Evolutionary conservation across 306 rosid species (phyloP).

Genomic region (Delonix regia): DNA sequence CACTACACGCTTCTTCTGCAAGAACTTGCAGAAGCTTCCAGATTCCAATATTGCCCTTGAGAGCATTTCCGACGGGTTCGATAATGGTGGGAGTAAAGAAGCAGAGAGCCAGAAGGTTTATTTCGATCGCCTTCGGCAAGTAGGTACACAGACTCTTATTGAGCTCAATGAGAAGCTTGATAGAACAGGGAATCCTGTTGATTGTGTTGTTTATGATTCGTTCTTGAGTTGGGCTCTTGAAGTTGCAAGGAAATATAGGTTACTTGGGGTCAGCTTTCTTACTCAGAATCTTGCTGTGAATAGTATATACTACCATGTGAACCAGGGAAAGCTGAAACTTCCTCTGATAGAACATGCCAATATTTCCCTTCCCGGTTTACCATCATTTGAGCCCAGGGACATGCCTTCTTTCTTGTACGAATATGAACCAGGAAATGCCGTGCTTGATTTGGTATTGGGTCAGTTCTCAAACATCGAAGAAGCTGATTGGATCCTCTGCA

Average conservation of each 20-base stretch:
- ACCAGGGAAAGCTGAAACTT: not conserved
- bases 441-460: not conserved
- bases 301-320: conserved; percentile 4
- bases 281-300: not conserved
- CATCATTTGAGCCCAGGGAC: not conserved
- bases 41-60: not conserved
- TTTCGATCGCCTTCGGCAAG: not conserved
- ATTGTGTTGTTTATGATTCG: not conserved
- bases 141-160: not conserved
- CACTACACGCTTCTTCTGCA: not conserved
- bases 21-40: not conserved
- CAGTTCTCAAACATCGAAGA: not conserved
- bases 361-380: not conserved
- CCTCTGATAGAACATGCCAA: not conserved
- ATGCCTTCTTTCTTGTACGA: conserved; percentile 1
- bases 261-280: not conserved
- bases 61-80: not conserved
- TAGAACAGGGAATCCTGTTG: not conserved
- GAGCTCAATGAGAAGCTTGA: conserved; percentile 1
- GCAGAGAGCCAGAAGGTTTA: not conserved
- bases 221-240: not conserved
- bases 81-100: not conserved
- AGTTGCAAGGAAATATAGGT: not conserved
- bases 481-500: conserved; percentile 7
- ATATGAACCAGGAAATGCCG: not conserved